Evolutionary conservation across 2,329 filamentous ascomycete genomes (phyloP).

Genomic region (Sordariomycetes sp.): DNA sequence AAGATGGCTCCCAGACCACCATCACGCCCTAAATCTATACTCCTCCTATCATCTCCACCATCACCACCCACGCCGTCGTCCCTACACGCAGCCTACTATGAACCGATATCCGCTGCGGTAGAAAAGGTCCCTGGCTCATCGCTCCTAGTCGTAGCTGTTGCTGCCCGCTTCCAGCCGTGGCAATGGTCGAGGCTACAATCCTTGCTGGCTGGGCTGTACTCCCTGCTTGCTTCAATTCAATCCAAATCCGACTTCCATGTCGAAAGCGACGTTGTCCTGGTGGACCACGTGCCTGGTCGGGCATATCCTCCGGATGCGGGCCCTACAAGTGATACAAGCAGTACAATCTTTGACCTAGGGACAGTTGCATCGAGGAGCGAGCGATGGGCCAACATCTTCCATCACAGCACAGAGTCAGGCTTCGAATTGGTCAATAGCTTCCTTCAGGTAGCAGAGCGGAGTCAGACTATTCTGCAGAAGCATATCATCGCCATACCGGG

Average conservation of each 20-base stretch:
- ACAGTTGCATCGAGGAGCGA: conserved; percentile 43
- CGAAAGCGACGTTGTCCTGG: conserved; percentile 64
- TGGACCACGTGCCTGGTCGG: conserved; percentile 47
- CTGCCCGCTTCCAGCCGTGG: neutral
- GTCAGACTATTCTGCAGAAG: conserved; percentile 35
- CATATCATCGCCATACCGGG: conserved; percentile 43
- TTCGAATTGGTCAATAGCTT: conserved; percentile 46
- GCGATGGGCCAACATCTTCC: conserved; percentile 58
- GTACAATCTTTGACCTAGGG: conserved; percentile 37
- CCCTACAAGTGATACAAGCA: conserved; percentile 32
- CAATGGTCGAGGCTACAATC: conserved; percentile 38
- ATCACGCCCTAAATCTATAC: no score
- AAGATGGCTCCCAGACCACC: no score
- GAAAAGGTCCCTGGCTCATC: neutral
- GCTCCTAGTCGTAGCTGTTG: neutral
- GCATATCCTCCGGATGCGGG: conserved; percentile 21
- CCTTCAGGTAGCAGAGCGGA: conserved; percentile 34
- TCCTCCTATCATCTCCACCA: neutral
- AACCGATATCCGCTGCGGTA: neutral
- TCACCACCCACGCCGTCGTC: neutral
- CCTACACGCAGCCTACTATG: neutral
- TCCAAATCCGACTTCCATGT: conserved; percentile 41
- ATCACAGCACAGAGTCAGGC: conserved; percentile 55
- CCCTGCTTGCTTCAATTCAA: conserved; percentile 61
- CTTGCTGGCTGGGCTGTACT: conserved; percentile 71